phyloP scores from a whole-genome alignment of 225 moss, liverwort and hornwort genomes.

The Bryoerythrophyllum caledonicum region DNA sequence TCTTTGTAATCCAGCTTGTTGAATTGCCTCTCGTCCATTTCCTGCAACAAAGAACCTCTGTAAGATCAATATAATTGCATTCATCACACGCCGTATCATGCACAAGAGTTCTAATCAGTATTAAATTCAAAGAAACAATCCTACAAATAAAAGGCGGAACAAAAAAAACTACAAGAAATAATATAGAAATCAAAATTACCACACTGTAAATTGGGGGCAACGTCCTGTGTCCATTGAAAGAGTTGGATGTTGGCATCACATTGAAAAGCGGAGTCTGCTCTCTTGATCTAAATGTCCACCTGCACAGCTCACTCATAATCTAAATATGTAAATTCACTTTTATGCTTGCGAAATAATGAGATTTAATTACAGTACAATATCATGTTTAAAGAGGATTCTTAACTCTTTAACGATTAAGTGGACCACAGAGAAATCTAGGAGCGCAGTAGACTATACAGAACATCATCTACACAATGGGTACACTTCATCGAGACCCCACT shows the following conservation, averaged over 20 bases:
- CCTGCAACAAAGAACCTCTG: constrained; percentile 33
- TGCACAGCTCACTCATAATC: constrained; percentile 17
- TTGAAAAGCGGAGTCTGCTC: constrained; percentile 66
- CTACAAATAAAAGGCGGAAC: no score
- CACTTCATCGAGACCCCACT: no score
- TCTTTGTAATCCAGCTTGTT: constrained; percentile 68
- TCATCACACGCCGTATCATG: neutral
- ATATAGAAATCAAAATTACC: constrained; percentile 28
- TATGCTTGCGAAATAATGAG: no score
- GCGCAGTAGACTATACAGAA: no score
- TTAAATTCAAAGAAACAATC: neutral
- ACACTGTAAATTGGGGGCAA: constrained; percentile 69
- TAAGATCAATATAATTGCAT: neutral
- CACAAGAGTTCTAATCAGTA: neutral
- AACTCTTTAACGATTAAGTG: no score
- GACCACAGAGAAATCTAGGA: no score
- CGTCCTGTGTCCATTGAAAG: constrained; percentile 37
- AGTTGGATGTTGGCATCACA: constrained; percentile 53
- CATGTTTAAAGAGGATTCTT: no score
- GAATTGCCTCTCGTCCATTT: constrained; percentile 69
- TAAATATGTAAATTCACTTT: no score
- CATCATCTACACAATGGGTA: no score
- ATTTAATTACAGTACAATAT: no score
- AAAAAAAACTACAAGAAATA: no score
- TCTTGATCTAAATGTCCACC: constrained; percentile 76